Evolutionary conservation across 1,139 yeast genomes (phyloP).

Genomic region (Debaryomyces udenii): DNA sequence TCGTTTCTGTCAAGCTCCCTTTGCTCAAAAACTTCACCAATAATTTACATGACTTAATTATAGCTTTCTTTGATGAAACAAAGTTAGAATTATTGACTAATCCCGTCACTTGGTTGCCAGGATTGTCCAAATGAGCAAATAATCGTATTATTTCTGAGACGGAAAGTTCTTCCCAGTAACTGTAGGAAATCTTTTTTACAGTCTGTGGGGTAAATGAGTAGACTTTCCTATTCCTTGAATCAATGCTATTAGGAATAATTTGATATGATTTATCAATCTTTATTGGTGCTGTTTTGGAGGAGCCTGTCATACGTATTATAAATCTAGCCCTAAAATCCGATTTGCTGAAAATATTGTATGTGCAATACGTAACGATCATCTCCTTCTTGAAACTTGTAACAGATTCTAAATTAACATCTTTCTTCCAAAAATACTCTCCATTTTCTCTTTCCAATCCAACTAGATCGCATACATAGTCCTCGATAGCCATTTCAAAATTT

Average conservation of each 20-base stretch:
- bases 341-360: slow-evolving; percentile 51
- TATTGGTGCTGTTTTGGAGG: slow-evolving; percentile 24
- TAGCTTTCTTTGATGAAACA: slow-evolving; percentile 20
- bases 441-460: slow-evolving; percentile 29
- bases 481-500: slow-evolving; percentile 28
- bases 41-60: slow-evolving; percentile 21
- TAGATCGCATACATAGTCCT: slow-evolving; percentile 31
- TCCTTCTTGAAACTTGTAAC: slow-evolving; percentile 30
- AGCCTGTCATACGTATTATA: slow-evolving; percentile 29
- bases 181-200: slow-evolving; percentile 21
- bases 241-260: slow-evolving; percentile 26
- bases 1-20: slow-evolving; percentile 34
- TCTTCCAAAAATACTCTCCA: slow-evolving; percentile 22
- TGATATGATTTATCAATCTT: slow-evolving; percentile 35
- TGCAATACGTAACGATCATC: slow-evolving; percentile 49
- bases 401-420: slow-evolving; percentile 12
- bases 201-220: slow-evolving; percentile 22
- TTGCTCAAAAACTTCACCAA: slow-evolving; percentile 29
- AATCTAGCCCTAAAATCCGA: slow-evolving; percentile 49
- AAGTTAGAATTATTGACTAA: slow-evolving; percentile 32
- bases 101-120: slow-evolving; percentile 37
- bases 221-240: slow-evolving; percentile 21
- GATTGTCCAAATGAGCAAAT: slow-evolving; percentile 37
- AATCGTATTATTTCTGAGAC: slow-evolving; percentile 40
- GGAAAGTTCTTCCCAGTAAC: slow-evolving; percentile 40